phyloP scores from a whole-genome alignment of 441 rosid genomes.

The Mallotus repandus region DNA sequence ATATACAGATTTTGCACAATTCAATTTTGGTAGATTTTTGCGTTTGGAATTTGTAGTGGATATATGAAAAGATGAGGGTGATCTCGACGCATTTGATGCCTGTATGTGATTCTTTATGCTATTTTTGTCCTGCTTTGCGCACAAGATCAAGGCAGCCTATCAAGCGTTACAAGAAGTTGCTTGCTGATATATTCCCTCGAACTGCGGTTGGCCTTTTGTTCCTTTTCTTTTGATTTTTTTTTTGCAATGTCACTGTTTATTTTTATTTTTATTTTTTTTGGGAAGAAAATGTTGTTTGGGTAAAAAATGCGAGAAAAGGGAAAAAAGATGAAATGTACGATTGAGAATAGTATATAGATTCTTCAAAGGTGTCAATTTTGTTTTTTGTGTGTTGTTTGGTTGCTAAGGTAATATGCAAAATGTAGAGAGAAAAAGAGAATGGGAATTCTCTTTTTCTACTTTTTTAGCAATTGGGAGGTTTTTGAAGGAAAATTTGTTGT shows the following conservation, averaged over 20 bases:
- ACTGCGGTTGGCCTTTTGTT: conserved; percentile 38
- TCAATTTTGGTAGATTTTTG: not conserved
- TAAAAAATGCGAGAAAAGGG: not conserved
- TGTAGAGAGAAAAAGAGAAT: too few relatives aligned
- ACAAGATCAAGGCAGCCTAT: conserved; percentile 79
- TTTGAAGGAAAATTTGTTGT: too few relatives aligned
- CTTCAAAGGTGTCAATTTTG: too few relatives aligned
- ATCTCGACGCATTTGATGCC: conserved; percentile 54
- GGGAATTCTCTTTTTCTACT: too few relatives aligned
- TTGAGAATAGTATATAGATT: too few relatives aligned
- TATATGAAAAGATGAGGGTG: conserved; percentile 35
- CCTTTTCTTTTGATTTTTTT: not conserved
- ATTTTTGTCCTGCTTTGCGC: conserved; percentile 62
- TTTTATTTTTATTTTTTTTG: not conserved
- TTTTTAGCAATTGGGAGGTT: too few relatives aligned
- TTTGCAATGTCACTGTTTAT: not conserved
- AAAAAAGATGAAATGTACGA: not conserved
- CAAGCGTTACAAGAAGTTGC: conserved; percentile 70
- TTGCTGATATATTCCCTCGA: conserved; percentile 62
- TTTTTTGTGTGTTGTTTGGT: too few relatives aligned
- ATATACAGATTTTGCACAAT: too few relatives aligned
- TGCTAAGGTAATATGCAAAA: too few relatives aligned
- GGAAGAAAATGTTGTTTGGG: not conserved
- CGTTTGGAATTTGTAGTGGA: too few relatives aligned
- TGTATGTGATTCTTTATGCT: conserved; percentile 55